Percentiles rank a stretch among this genome's conserved stretches.
These are phyloP conservation scores for Senecio squalidus DNA, from an alignment of 140 eudicot genomes.

Conservation along the genomic window DNA sequence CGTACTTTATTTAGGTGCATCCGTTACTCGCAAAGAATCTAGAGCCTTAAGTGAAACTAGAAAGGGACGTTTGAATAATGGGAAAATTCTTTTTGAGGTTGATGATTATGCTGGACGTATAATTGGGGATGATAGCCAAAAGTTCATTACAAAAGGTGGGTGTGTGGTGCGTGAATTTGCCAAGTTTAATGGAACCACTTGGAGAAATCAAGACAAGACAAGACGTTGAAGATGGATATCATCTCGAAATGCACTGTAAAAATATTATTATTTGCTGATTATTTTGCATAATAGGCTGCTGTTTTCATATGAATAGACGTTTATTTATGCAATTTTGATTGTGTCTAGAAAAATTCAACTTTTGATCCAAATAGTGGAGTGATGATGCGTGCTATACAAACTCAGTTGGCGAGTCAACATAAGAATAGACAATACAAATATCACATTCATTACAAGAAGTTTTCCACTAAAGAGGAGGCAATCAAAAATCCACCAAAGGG, in stretches of 20 bases:
- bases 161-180: background rate
- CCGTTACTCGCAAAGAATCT: background rate
- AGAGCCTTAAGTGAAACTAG: background rate
- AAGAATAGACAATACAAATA: background rate
- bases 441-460: background rate
- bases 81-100: background rate
- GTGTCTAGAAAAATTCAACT: background rate
- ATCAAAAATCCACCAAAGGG: background rate
- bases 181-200: background rate
- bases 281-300: too few species aligned
- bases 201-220: background rate
- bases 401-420: background rate
- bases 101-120: background rate
- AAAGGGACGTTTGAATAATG: background rate
- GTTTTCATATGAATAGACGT: background rate
- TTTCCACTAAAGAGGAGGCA: background rate
- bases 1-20: background rate
- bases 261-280: too few species aligned
- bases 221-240: background rate
- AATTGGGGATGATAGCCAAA: background rate
- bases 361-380: background rate
- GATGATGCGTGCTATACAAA: background rate
- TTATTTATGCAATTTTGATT: too few species aligned
- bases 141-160: background rate
- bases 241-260: background rate